These are phyloP conservation scores for Blastobotrys petasosporus DNA, from an alignment of 1,139 yeast genomes.

Conservation along the genomic window DNA sequence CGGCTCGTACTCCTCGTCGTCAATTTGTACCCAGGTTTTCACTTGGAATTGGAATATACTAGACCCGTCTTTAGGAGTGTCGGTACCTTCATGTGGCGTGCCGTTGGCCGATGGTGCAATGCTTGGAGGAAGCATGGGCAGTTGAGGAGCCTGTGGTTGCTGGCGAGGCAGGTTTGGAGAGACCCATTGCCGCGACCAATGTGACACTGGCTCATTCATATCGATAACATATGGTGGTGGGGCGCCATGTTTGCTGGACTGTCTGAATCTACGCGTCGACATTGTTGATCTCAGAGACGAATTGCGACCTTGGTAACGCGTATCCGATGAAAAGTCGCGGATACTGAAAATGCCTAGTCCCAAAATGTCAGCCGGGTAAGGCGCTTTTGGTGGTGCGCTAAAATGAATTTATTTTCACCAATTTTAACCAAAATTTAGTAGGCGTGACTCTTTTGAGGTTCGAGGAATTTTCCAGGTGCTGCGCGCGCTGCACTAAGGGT, in stretches of 20 bases:
- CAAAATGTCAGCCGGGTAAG: no score
- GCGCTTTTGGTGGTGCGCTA: no score
- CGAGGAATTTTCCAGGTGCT: not conserved
- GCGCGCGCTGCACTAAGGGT: not conserved
- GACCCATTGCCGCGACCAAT: constrained; percentile 30
- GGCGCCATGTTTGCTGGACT: constrained; percentile 25
- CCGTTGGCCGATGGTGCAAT: not conserved
- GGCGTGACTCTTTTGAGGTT: not conserved
- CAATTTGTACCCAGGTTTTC: constrained; percentile 40
- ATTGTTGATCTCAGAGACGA: not conserved
- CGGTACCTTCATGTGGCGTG: not conserved
- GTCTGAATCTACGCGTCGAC: constrained; percentile 27
- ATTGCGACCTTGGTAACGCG: no score
- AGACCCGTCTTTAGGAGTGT: constrained; percentile 1
- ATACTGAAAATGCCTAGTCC: no score
- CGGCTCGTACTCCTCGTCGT: constrained; percentile 27
- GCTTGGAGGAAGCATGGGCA: not conserved
- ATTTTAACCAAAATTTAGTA: no score
- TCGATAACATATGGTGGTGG: constrained; percentile 24
- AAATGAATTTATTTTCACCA: no score
- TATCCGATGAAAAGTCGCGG: no score
- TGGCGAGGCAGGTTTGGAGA: constrained; percentile 17
- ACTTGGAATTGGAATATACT: constrained; percentile 32
- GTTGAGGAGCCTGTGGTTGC: constrained; percentile 2
- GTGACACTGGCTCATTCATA: constrained; percentile 25